These are phyloP conservation scores for Lachnum nothofagi DNA, from an alignment of 2,329 filamentous ascomycete genomes.

Conservation along the genomic window DNA sequence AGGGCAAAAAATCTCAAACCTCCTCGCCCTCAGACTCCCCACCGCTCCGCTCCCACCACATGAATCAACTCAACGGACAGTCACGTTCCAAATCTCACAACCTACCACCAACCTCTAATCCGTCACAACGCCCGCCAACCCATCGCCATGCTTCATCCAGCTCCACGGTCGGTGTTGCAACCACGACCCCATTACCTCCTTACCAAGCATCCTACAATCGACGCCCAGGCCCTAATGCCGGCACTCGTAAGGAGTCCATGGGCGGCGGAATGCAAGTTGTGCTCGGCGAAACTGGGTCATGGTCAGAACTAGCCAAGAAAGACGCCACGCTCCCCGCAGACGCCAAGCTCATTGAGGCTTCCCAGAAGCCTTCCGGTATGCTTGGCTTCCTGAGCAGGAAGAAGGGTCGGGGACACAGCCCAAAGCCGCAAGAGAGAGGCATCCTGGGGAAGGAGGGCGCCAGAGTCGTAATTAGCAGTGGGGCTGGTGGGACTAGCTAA, in stretches of 20 bases:
- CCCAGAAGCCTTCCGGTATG: conserved; percentile 67
- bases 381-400: conserved; percentile 85
- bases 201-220: conserved; percentile 30
- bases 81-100: conserved; percentile 3
- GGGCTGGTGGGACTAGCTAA: conserved; percentile 41
- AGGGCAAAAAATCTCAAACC: conserved; percentile 25
- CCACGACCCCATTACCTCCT: conserved; percentile 25
- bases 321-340: conserved; percentile 70
- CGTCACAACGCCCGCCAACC: not conserved
- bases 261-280: conserved; percentile 82
- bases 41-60: conserved; percentile 19
- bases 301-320: conserved; percentile 84
- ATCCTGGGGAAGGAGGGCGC: conserved; percentile 94
- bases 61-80: conserved; percentile 22
- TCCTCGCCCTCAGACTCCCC: conserved; percentile 27
- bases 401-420: conserved; percentile 84
- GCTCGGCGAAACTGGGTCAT: conserved; percentile 81
- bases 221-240: conserved; percentile 18
- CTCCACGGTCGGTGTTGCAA: conserved; percentile 4
- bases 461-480: conserved; percentile 64
- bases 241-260: conserved; percentile 27
- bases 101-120: conserved; percentile 4
- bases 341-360: conserved; percentile 49
- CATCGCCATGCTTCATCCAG: conserved; percentile 1
- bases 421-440: conserved; percentile 88